Evolutionary conservation across 2,329 filamentous ascomycete species (phyloP).

Genomic region (Pestalotiopsis sp.): DNA sequence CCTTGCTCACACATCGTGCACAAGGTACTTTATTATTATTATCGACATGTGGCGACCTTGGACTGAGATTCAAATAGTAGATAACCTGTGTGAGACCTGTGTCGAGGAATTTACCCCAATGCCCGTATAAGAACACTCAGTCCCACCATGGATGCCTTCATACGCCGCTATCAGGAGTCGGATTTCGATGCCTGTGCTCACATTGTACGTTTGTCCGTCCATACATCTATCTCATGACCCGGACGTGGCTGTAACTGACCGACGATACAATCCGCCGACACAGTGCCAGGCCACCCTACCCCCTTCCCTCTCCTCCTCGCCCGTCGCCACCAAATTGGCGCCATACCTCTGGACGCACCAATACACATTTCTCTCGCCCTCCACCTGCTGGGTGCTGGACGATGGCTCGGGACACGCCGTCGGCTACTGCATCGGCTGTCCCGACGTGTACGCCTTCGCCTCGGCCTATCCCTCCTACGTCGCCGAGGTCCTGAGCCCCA

Average conservation of each 20-base stretch:
- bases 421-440: constrained; percentile 51
- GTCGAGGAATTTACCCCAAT: too few species aligned
- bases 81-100: too few species aligned
- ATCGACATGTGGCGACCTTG: too few species aligned
- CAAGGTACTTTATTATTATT: too few species aligned
- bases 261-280: background rate
- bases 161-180: constrained; percentile 39
- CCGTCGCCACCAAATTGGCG: constrained; percentile 36
- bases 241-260: background rate
- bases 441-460: constrained; percentile 43
- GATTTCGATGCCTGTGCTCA: constrained; percentile 43
- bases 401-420: constrained; percentile 45
- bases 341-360: constrained; percentile 55
- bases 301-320: constrained; percentile 38
- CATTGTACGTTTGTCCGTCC: constrained; percentile 34
- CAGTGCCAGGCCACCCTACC: constrained; percentile 52
- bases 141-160: constrained; percentile 41
- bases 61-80: too few species aligned
- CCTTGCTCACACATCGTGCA: too few species aligned
- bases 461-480: constrained; percentile 41
- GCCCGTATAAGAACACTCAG: too few species aligned
- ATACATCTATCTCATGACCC: background rate
- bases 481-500: constrained; percentile 31
- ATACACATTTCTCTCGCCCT: constrained; percentile 47
- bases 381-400: constrained; percentile 50